phyloP scores from a whole-genome alignment of 2,329 filamentous ascomycete species.

The Ceratocystis variospora region DNA sequence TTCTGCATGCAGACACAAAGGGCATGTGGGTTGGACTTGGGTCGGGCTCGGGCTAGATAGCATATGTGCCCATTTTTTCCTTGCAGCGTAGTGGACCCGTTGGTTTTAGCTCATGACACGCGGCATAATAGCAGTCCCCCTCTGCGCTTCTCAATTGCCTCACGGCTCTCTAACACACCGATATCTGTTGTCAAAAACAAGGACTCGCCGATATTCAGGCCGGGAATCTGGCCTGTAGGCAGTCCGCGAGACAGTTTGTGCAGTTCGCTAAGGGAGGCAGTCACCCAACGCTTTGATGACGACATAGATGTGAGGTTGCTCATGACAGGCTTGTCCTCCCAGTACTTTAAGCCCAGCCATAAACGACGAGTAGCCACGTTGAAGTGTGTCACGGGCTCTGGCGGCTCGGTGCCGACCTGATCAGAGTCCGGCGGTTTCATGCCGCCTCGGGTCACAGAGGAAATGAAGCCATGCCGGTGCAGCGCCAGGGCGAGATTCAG shows the following conservation, averaged over 20 bases:
- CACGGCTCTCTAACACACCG: conserved; percentile 67
- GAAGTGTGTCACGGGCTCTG: conserved; percentile 47
- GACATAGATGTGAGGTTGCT: conserved; percentile 51
- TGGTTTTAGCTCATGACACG: conserved; percentile 32
- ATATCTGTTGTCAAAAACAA: conserved; percentile 65
- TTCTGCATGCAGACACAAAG: neutral
- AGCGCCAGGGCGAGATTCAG: conserved; percentile 61
- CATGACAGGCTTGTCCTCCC: conserved; percentile 67
- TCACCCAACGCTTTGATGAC: conserved; percentile 61
- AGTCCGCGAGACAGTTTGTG: conserved; percentile 54
- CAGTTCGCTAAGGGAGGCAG: conserved; percentile 48
- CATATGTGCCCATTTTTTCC: neutral
- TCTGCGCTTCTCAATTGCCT: conserved; percentile 65
- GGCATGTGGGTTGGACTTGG: neutral
- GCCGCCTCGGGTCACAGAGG: conserved; percentile 60
- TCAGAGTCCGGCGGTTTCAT: conserved; percentile 38
- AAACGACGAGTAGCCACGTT: conserved; percentile 64
- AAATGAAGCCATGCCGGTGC: conserved; percentile 70
- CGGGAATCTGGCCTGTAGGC: conserved; percentile 50
- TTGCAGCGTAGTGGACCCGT: neutral
- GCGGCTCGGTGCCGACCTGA: conserved; percentile 32
- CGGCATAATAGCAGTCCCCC: conserved; percentile 72
- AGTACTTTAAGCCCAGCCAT: conserved; percentile 87
- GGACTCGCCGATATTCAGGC: conserved; percentile 67
- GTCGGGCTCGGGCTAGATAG: neutral